Percentiles rank a stretch among this genome's conserved stretches.
phyloP scores from a whole-genome alignment of 164 flowering plant genomes.

The Echeveria elegans region DNA sequence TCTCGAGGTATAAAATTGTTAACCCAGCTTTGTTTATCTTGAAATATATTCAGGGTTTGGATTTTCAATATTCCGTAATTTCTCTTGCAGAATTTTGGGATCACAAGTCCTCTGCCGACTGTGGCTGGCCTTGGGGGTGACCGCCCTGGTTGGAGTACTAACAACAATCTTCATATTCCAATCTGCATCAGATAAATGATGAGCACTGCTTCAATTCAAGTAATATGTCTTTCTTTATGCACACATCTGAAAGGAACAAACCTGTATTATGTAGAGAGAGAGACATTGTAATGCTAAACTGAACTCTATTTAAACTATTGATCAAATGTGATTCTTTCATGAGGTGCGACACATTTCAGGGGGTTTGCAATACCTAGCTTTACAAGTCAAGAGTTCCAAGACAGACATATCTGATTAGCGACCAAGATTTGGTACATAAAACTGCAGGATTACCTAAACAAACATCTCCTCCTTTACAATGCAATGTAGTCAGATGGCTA shows the following conservation, averaged over 20 bases:
- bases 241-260: neutral
- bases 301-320: neutral
- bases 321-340: neutral
- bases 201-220: neutral
- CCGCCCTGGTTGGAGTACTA: conserved; percentile 41
- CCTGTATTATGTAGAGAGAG: neutral
- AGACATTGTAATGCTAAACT: neutral
- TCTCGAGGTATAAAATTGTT: conserved; percentile 45
- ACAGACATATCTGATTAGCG: neutral
- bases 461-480: neutral
- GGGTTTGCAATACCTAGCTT: neutral
- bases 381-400: neutral
- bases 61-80: no score
- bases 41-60: neutral
- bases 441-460: neutral
- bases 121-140: conserved; percentile 79
- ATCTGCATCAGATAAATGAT: conserved; percentile 22
- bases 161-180: neutral
- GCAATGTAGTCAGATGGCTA: neutral
- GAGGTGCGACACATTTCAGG: neutral
- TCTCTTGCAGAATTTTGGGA: conserved; percentile 90
- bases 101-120: conserved; percentile 63
- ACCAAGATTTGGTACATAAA: neutral
- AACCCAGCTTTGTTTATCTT: no score
- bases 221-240: neutral